These are phyloP conservation scores for Solanum peruvianum DNA, from an alignment of 257 asterid genomes.

Conservation along the genomic window DNA sequence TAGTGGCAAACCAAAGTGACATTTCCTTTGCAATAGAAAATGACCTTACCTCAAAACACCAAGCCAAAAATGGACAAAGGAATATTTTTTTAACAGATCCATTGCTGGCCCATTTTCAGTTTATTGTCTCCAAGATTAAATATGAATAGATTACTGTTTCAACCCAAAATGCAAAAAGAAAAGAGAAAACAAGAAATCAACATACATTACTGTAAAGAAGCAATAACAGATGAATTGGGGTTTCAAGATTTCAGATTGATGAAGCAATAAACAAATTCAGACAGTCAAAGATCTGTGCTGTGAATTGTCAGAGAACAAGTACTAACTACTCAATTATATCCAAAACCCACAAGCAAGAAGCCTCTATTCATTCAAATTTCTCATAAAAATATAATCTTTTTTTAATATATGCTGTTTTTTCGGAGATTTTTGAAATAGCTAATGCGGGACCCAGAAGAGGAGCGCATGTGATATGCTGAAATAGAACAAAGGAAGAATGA, in stretches of 20 bases:
- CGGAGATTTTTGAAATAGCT: not conserved
- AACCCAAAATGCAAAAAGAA: not conserved
- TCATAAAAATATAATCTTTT: not conserved
- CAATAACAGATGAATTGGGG: not conserved
- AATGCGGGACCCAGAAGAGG: not conserved
- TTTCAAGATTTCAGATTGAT: constrained; percentile 4
- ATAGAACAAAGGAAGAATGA: not conserved
- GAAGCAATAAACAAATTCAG: not conserved
- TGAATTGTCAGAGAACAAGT: constrained; percentile 1
- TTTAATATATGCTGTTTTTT: not conserved
- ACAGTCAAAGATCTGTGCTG: constrained; percentile 20
- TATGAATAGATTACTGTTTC: not conserved
- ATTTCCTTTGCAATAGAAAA: not conserved
- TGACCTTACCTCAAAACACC: not conserved
- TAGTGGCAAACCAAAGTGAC: not conserved
- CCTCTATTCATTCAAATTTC: not conserved
- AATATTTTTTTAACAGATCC: not conserved
- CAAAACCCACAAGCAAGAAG: not conserved
- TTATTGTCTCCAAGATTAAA: not conserved
- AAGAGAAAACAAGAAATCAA: not conserved
- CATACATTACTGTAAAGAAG: not conserved
- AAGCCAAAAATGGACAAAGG: not conserved
- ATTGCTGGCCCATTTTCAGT: not conserved
- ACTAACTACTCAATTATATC: not conserved
- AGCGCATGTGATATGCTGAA: constrained; percentile 1